Conservation (phyloP, 2,329 filamentous ascomycete genomes). For the Paraconiothyrium brasiliense region DNA sequence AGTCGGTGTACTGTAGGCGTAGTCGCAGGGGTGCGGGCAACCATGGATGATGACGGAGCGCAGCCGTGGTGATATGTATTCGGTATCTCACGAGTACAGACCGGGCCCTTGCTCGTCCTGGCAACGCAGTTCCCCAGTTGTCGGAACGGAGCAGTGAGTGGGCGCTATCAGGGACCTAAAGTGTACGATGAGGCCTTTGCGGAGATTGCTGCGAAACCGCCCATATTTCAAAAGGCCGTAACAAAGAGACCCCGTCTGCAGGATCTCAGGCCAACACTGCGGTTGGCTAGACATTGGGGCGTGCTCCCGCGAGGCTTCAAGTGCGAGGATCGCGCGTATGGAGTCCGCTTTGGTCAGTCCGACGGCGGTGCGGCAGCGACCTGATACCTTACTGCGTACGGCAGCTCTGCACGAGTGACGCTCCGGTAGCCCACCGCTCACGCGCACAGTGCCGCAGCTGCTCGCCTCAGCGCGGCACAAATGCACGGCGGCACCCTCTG, state of each 20-base stretch:
- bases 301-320: conserved; percentile 34
- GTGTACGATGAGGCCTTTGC: conserved; percentile 25
- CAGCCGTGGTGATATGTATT: conserved; percentile 32
- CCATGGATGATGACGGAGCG: conserved; percentile 20
- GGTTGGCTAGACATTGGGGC: conserved; percentile 34
- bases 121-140: conserved; percentile 20
- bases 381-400: conserved; percentile 27
- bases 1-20: conserved; percentile 21
- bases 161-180: conserved; percentile 23
- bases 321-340: conserved; percentile 32
- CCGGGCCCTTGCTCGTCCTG: conserved; percentile 24
- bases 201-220: conserved; percentile 35
- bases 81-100: conserved; percentile 21
- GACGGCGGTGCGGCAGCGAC: conserved; percentile 29
- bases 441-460: conserved; percentile 22
- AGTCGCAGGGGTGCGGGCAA: conserved; percentile 31
- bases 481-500: conserved; percentile 5
- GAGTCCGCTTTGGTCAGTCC: conserved; percentile 33
- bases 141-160: conserved; percentile 28
- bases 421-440: conserved; percentile 11
- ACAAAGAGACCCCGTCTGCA: conserved; percentile 27
- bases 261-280: conserved; percentile 29
- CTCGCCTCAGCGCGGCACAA: conserved; percentile 12
- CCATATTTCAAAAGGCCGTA: conserved; percentile 27
- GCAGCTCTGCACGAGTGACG: neutral